Base-by-base conservation (phyloP, 2,329 filamentous ascomycete genomes). In the Ophiostoma ulmi region DNA sequence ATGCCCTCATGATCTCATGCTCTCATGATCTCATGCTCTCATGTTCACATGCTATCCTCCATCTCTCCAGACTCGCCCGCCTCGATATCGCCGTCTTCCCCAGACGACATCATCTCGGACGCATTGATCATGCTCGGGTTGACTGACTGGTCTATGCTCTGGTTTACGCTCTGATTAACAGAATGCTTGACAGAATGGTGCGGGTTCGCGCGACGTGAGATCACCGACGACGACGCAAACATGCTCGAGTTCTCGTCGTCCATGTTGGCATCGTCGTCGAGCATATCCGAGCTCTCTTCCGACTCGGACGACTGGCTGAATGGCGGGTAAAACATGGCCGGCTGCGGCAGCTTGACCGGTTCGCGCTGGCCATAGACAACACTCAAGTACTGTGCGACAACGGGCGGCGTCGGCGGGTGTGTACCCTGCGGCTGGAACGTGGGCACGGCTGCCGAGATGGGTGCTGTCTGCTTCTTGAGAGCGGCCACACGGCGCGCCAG, bases 261-360 rank as follows among this genome's bases (percentile, higher is more conserved):
- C 3, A 78, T 48, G 44, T 48, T 48, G 17, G 77, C 0, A 74
- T 78, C 78, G 2, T 78, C 80, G 6, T 78, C 76, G 0, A 74
- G 70, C 8, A 76, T 73, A 11, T 77, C 75, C 17, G 70, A 69
- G 1, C 75, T 73, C 35, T 69, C 71, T 2, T 74, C 75, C 1
- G 74, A 75, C 6, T 76, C 76, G 0, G 77, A 78, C 64, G 82
- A 82, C 11, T 80, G 76, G 72, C 82, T 84, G 63, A 84, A 82
- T 0, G 81, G 81, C 0, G 82, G 82, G 74, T 84, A 83, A 75
- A 85, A 87, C 72, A 84, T 83, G 2, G 82, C 80, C 0, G 86
- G 84, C 0, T 85, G 85, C 0, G 86, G 86, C 0, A 88, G 79
- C 0, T 83, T 77, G 0, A 83, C 80, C 0, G 86, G 85, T 0